phyloP scores from a whole-genome alignment of 139 green algal genomes.

The Chlamydomonas schloesseri region DNA sequence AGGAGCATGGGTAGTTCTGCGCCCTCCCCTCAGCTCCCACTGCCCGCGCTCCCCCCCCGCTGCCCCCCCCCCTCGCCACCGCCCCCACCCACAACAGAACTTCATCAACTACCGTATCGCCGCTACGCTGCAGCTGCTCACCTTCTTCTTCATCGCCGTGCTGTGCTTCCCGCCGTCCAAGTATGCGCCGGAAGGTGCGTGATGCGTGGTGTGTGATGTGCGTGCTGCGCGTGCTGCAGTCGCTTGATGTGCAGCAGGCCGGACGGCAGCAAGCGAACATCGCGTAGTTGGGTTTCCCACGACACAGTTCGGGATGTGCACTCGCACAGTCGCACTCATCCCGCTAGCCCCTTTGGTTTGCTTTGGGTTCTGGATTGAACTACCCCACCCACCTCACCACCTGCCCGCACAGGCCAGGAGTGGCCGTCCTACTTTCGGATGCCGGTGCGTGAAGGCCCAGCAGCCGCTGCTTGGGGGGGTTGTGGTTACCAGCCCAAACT shows the following conservation, averaged over 20 bases:
- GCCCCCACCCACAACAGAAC: slow-evolving; percentile 80
- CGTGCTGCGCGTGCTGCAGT: not conserved
- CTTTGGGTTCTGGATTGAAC: too few relatives aligned
- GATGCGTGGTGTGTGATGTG: not conserved
- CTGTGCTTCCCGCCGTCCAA: slow-evolving; percentile 77
- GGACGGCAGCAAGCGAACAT: too few relatives aligned
- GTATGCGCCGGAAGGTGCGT: slow-evolving; percentile 50
- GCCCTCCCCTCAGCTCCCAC: too few relatives aligned
- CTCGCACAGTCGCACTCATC: too few relatives aligned
- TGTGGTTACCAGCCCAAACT: too few relatives aligned
- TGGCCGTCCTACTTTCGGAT: slow-evolving; percentile 36
- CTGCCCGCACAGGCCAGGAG: not conserved
- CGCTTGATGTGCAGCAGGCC: not conserved
- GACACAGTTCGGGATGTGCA: too few relatives aligned
- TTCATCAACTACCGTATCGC: slow-evolving; percentile 88
- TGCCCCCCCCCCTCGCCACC: not conserved
- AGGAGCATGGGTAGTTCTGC: too few relatives aligned
- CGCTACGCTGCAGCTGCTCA: slow-evolving; percentile 51
- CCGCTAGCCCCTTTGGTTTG: too few relatives aligned
- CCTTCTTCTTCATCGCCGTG: slow-evolving; percentile 92
- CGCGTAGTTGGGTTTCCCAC: too few relatives aligned
- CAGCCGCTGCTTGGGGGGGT: too few relatives aligned
- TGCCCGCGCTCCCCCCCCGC: slow-evolving; percentile 21
- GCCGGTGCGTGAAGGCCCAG: slow-evolving; percentile 8
- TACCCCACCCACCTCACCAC: too few relatives aligned